Percentiles rank a stretch among this genome's conserved stretches.
Conservation (phyloP, 495 filamentous ascomycete genomes). For the Aspergillus hancockii region DNA sequence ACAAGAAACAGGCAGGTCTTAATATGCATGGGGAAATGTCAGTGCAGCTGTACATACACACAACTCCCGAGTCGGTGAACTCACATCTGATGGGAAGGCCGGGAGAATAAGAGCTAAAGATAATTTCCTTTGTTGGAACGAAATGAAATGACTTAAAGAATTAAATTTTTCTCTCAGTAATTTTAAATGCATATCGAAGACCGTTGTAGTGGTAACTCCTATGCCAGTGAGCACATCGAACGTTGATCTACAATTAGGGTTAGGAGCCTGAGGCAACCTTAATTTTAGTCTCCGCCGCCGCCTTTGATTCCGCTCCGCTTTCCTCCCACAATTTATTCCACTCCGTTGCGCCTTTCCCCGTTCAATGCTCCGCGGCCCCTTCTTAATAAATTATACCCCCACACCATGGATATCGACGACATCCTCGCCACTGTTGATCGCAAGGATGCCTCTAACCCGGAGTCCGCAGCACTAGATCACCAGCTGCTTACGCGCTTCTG, state of each 20-base stretch:
- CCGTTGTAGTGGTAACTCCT: not conserved
- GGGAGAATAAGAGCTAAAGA: conserved; percentile 33
- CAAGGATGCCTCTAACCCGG: conserved; percentile 53
- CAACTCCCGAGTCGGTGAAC: conserved; percentile 23
- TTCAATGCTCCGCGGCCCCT: not conserved
- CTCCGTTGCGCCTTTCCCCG: not conserved
- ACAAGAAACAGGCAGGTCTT: conserved; percentile 18
- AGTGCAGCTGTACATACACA: conserved; percentile 45
- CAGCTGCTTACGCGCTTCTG: conserved; percentile 88
- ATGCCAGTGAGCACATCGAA: no score
- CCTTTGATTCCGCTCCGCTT: conserved; percentile 23
- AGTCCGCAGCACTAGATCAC: conserved; percentile 68
- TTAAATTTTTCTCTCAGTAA: not conserved
- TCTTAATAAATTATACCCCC: not conserved
- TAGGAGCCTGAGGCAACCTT: conserved; percentile 19
- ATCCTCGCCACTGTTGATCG: conserved; percentile 81
- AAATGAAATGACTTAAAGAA: conserved; percentile 19
- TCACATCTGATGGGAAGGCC: conserved; percentile 17
- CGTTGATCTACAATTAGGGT: not conserved
- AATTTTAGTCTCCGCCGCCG: conserved; percentile 9
- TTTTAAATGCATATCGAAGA: not conserved
- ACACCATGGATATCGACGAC: conserved; percentile 81
- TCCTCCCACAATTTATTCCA: conserved; percentile 7
- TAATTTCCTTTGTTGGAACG: conserved; percentile 33
- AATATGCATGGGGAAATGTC: conserved; percentile 18